Conservation (phyloP, 257 asterid genomes). For the Knoxia roxburghii region DNA sequence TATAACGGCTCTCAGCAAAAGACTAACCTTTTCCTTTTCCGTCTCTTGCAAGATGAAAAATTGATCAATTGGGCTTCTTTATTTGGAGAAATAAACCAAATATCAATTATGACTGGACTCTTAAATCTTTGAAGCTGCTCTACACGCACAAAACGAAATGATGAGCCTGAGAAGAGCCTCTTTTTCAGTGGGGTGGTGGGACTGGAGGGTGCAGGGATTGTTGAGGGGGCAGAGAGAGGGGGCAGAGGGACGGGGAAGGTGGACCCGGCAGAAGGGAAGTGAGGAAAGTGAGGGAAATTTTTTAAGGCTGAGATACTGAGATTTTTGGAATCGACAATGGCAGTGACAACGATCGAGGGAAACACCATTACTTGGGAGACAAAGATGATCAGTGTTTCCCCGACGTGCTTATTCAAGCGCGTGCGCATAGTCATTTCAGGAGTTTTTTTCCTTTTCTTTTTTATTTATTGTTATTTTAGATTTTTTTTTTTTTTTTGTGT, state of each 20-base stretch:
- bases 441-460: background rate
- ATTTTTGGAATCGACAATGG: constrained; percentile 12
- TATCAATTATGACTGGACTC: background rate
- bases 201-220: background rate
- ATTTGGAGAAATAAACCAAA: constrained; percentile 6
- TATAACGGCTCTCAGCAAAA: background rate
- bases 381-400: background rate
- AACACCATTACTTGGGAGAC: background rate
- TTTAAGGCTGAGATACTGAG: constrained; percentile 9
- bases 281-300: constrained; percentile 22
- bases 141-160: background rate
- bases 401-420: constrained; percentile 2
- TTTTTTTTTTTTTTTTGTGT: too few relatives aligned
- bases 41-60: background rate
- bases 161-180: background rate
- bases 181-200: background rate
- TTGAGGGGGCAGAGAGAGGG: background rate
- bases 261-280: constrained; percentile 11
- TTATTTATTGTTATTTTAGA: background rate
- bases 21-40: constrained; percentile 6
- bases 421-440: background rate
- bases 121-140: background rate
- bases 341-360: constrained; percentile 11
- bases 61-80: constrained; percentile 4
- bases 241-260: background rate